A percentile compares a stretch with the other conserved stretches of the same genome.
phyloP scores from a whole-genome alignment of 441 rosid species.

The Monsonia emarginata region DNA sequence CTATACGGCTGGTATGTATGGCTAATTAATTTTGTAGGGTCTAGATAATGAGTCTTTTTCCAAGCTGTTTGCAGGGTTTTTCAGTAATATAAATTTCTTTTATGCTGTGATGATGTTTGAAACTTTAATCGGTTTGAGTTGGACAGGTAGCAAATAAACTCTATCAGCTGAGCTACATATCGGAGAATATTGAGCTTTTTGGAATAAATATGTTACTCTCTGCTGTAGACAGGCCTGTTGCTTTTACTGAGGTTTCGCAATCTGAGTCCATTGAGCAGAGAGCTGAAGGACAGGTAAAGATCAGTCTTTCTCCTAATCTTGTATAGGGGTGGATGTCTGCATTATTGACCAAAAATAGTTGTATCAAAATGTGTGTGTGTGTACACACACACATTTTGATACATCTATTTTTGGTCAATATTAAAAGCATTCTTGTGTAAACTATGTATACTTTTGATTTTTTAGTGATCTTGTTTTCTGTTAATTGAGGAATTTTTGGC shows the following conservation, averaged over 20 bases:
- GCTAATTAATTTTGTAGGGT: slow-evolving; percentile 13
- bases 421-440: too few relatives aligned
- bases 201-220: slow-evolving; percentile 70
- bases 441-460: too few relatives aligned
- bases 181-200: slow-evolving; percentile 77
- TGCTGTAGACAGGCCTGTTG: slow-evolving; percentile 49
- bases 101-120: neutral
- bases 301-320: neutral
- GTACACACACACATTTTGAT: too few relatives aligned
- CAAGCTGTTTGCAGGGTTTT: slow-evolving; percentile 7
- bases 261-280: slow-evolving; percentile 37
- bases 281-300: slow-evolving; percentile 53
- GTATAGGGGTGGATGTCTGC: neutral
- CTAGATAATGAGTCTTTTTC: slow-evolving; percentile 1
- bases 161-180: slow-evolving; percentile 62
- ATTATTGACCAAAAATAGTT: neutral
- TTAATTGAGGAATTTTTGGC: too few relatives aligned
- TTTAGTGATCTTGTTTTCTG: too few relatives aligned
- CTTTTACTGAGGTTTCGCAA: slow-evolving; percentile 36
- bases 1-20: slow-evolving; percentile 78
- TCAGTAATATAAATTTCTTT: neutral
- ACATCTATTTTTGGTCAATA: too few relatives aligned
- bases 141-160: slow-evolving; percentile 94
- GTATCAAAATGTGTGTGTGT: too few relatives aligned
- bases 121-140: slow-evolving; percentile 19